These are phyloP conservation scores for Pilobolus umbonatus DNA, from an alignment of 192 early-diverging fungal genomes.

Conservation along the genomic window DNA sequence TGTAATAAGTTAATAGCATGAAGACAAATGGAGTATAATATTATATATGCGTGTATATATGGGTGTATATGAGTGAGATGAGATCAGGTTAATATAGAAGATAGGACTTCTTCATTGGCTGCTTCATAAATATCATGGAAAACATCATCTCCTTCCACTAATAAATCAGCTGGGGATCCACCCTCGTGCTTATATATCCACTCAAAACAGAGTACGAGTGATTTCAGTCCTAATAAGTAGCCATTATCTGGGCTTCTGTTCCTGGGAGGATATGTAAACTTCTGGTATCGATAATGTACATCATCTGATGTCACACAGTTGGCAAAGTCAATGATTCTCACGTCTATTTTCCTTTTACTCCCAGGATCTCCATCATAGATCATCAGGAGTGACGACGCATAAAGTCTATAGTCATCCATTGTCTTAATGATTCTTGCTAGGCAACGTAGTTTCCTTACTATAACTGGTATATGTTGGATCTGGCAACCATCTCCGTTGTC, in stretches of 20 bases:
- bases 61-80: too few species aligned
- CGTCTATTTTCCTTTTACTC: constrained; percentile 52
- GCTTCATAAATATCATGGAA: constrained; percentile 7
- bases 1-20: too few species aligned
- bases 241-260: constrained; percentile 66
- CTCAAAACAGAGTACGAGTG: constrained; percentile 63
- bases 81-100: constrained; percentile 1
- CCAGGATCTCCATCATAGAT: constrained; percentile 82
- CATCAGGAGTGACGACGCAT: constrained; percentile 82
- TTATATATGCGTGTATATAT: too few species aligned
- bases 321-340: constrained; percentile 97
- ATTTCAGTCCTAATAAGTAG: constrained; percentile 73
- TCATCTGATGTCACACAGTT: constrained; percentile 69
- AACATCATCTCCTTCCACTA: not conserved
- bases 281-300: constrained; percentile 6
- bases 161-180: constrained; percentile 1
- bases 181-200: constrained; percentile 51
- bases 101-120: constrained; percentile 1
- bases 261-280: constrained; percentile 41
- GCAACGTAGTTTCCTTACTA: constrained; percentile 72
- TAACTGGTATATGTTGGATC: constrained; percentile 75
- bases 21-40: too few species aligned
- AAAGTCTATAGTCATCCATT: constrained; percentile 88
- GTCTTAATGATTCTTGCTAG: constrained; percentile 73
- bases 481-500: constrained; percentile 81